A percentile compares a stretch with the other conserved stretches of the same genome.
Evolutionary conservation across 2,329 filamentous ascomycete genomes (phyloP).

Genomic region (Monilinia fructicola): DNA sequence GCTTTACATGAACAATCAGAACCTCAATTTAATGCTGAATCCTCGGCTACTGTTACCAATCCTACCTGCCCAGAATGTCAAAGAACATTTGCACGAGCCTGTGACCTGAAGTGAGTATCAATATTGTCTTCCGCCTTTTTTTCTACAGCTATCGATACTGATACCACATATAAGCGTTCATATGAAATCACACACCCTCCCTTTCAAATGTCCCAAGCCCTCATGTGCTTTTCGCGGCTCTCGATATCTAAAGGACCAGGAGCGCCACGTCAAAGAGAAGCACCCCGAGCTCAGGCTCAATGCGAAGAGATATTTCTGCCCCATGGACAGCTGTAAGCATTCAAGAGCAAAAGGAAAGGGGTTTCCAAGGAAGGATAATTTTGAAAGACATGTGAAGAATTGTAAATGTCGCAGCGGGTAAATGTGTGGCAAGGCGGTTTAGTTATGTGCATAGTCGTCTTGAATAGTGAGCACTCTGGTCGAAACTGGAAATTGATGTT

Average conservation of each 20-base stretch:
- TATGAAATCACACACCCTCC: constrained; percentile 6
- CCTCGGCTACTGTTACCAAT: not conserved
- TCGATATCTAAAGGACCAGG: not conserved
- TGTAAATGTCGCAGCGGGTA: not conserved
- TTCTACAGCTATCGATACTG: not conserved
- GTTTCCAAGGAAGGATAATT: constrained; percentile 11
- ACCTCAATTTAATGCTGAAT: not conserved
- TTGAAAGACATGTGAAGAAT: constrained; percentile 1
- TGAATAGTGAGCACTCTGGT: not conserved
- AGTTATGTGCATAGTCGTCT: not conserved
- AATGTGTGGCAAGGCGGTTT: not conserved
- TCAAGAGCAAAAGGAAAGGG: constrained; percentile 3
- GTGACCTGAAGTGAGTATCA: constrained; percentile 15
- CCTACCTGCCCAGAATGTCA: not conserved
- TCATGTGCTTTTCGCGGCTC: not conserved
- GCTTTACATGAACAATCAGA: not conserved
- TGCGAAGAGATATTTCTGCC: constrained; percentile 5
- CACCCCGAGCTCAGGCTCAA: not conserved
- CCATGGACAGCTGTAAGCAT: constrained; percentile 4
- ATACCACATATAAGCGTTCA: not conserved
- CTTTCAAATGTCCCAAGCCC: not conserved
- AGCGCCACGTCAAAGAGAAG: not conserved
- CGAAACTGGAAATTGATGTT: not conserved
- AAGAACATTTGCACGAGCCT: not conserved
- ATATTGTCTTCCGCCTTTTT: not conserved